phyloP scores from a whole-genome alignment of 306 rosid genomes.

The Dryas drummondii region DNA sequence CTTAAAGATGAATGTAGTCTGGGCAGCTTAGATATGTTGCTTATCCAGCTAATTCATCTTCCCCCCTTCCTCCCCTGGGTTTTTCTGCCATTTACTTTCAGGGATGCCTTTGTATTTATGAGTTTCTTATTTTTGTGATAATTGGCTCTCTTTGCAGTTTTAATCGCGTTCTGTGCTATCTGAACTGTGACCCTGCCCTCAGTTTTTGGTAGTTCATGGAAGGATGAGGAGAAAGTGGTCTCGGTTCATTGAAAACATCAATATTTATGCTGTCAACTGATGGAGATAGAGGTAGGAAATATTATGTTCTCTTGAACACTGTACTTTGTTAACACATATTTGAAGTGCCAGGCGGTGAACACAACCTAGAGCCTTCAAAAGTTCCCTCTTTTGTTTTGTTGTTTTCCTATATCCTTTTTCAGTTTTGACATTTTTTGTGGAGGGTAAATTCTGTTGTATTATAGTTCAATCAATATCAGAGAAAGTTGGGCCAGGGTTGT shows the following conservation, averaged over 20 bases:
- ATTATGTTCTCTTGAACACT: conserved; percentile 22
- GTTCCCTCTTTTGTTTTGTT: conserved; percentile 7
- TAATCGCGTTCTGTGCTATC: conserved; percentile 51
- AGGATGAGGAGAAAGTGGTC: conserved; percentile 19
- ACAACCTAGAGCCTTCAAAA: conserved; percentile 13
- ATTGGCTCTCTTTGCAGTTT: conserved; percentile 58
- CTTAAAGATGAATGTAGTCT: background rate
- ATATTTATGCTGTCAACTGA: conserved; percentile 17
- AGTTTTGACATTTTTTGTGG: conserved; percentile 23
- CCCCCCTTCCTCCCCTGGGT: no score
- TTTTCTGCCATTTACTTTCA: background rate
- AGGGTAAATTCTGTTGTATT: conserved; percentile 27
- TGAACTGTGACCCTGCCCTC: conserved; percentile 34
- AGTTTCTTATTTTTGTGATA: conserved; percentile 11
- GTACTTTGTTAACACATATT: conserved; percentile 17
- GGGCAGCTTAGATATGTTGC: background rate
- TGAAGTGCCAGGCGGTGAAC: conserved; percentile 25
- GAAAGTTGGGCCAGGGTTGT: conserved; percentile 24
- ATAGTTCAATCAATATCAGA: conserved; percentile 18
- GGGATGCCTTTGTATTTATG: background rate
- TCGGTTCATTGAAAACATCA: conserved; percentile 20
- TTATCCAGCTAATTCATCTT: background rate
- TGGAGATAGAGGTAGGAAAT: conserved; percentile 14
- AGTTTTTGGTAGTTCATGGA: conserved; percentile 24
- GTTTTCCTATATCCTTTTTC: background rate